Base-by-base conservation (phyloP, 176 grass and related monocot species). In the Carex cristatella region DNA sequence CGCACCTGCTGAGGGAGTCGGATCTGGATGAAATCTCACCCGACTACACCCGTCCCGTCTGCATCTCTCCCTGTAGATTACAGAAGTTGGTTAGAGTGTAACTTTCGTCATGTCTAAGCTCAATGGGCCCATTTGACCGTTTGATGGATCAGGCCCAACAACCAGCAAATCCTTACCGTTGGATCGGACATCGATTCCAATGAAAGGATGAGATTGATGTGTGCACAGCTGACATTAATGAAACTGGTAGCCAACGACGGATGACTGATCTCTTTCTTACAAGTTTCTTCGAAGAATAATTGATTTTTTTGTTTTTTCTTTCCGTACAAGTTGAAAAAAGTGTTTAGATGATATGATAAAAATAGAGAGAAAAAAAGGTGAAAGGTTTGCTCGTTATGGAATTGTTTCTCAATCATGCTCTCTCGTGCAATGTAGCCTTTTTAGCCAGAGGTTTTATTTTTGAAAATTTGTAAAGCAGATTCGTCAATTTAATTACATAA, bases 131-230 rank as follows among this genome's bases (percentile, higher is more conserved):
- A 68, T 81, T 86, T 85, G 85, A 86, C 74, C 59, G 33, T 86
- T 80, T 81, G 85, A 86, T 86, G 49, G 76, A 60, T 81, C 18
- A 80, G 37, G 76, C 76, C 85, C 85, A 86, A 72, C 62, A 86
- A 86, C 85, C 64, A 27, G 7, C 16, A 65, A 63, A 53, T 57
- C 65, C 16, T 70, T 0, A 23, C 37, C 73, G 74, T 86, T 68
- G 11, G 85, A 57, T 86, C 46, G 12, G 58, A 51, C 10, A 65
- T 13, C 16, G 3, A 33, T 38, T 15, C 30, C 53, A 70, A 77
- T 85, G 54, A 42, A 19, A 30, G 68, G 23, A 14, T 65, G 31
- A 57, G 82, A 84, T 84, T 31, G 37, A 69, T 38, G 40, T 10
- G 44, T 81, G 16, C 10, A 62, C 14, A 70, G 35, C 33, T 70